Evolutionary conservation across 305 asterid genomes (phyloP).

Genomic region (Plantago rigida): DNA sequence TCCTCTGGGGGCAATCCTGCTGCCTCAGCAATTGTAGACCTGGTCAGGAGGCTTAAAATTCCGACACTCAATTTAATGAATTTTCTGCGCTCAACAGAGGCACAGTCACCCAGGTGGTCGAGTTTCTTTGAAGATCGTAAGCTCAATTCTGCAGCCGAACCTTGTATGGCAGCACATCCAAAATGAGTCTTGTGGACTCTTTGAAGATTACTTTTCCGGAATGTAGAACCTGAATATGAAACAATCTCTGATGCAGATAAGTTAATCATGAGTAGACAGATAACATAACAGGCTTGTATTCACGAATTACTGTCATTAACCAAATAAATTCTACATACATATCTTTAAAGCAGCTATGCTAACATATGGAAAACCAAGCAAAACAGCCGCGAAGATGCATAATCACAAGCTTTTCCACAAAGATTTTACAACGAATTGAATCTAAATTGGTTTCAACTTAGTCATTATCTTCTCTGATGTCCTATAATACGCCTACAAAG

Average conservation of each 20-base stretch:
- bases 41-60: slow-evolving; percentile 34
- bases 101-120: slow-evolving; percentile 25
- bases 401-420: too few species aligned
- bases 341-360: too few species aligned
- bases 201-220: slow-evolving; percentile 31
- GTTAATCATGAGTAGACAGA: too few species aligned
- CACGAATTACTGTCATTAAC: too few species aligned
- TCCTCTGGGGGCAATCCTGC: slow-evolving; percentile 94
- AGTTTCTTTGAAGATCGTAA: slow-evolving; percentile 23
- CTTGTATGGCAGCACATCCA: slow-evolving; percentile 22
- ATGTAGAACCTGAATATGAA: slow-evolving; percentile 36
- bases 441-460: too few species aligned
- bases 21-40: slow-evolving; percentile 42
- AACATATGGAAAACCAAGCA: too few species aligned
- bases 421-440: too few species aligned
- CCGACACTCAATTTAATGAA: slow-evolving; percentile 45
- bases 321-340: too few species aligned
- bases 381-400: too few species aligned
- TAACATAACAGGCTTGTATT: too few species aligned
- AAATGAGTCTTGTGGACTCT: slow-evolving; percentile 24
- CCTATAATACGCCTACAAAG: too few species aligned
- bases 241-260: neutral
- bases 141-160: slow-evolving; percentile 30
- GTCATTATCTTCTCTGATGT: too few species aligned
- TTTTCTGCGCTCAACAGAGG: slow-evolving; percentile 46